These are phyloP conservation scores for Solanum gracilifrons DNA, from an alignment of 257 asterid species.

Conservation along the genomic window DNA sequence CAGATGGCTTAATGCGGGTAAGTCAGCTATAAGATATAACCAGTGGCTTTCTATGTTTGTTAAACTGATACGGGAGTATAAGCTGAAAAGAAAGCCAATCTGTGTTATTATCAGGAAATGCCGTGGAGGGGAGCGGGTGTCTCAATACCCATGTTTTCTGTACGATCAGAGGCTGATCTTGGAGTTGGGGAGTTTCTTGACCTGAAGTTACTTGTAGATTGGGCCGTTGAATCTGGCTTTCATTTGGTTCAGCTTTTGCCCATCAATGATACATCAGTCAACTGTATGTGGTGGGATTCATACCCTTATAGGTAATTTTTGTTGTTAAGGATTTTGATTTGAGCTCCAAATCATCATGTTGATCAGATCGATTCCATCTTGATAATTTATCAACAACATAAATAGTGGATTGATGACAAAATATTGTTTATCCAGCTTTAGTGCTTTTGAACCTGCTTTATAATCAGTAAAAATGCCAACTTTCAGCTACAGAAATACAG, in stretches of 20 bases:
- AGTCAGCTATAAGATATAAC: conserved; percentile 3
- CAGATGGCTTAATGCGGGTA: conserved; percentile 96
- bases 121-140: conserved; percentile 99
- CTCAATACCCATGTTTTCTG: conserved; percentile 90
- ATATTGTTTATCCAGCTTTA: neutral
- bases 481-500: neutral
- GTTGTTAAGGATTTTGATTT: neutral
- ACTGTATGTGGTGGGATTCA: conserved; percentile 99
- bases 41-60: neutral
- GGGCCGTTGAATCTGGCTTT: conserved; percentile 87
- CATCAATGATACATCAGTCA: conserved; percentile 91
- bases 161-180: conserved; percentile 76
- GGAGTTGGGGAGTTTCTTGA: conserved; percentile 99
- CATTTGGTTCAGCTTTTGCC: conserved; percentile 97
- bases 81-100: neutral
- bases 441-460: neutral
- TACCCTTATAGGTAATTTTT: conserved; percentile 84
- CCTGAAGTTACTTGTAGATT: conserved; percentile 82
- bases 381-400: neutral
- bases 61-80: neutral
- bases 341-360: neutral
- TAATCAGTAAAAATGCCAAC: neutral
- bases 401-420: neutral
- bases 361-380: neutral
- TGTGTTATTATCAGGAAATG: conserved; percentile 49